Evolutionary conservation across 306 rosid genomes (phyloP), one percentile per base, ranked within the genome.

Genomic region (Neltuma alba): DNA sequence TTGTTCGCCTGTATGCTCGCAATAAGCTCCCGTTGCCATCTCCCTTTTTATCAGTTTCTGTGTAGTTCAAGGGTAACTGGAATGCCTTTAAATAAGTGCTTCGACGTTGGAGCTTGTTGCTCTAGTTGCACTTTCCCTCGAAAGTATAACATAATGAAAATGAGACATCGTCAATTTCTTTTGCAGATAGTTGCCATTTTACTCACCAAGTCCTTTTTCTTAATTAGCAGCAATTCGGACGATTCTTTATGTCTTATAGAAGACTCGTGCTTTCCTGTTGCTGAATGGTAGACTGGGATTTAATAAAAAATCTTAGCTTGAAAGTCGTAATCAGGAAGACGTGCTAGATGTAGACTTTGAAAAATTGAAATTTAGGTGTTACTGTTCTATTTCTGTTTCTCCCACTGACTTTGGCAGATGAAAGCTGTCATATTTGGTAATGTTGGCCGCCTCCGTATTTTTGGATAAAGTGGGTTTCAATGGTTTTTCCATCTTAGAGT

Each of bases 11-110:
- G 9, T 2, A 42, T 58, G 72, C 13, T 14, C 9, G 45, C 70
- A 18, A 54, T 60, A 28, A 36, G 52, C 38, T 12, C 37, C 37
- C n/a, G 20, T 28, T 60, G n/a, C 28, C 37, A 15, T 68, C 45
- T 23, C 21, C 28, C n/a, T n/a, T n/a, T 27, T 15, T 48, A 20
- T 78, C 44, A 62, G 60, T 81, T 7, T 64, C 72, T 65, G 31
- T 38, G 31, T 38, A 4, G 50, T 38, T 20, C 34, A 38, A 38
- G 72, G 50, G 50, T 20, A 37, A 21, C 6, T 38, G 18, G 16
- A 70, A 58, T 77, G 61, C 45, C 38, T 66, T 30, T 12, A 38
- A 38, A 36, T 37, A n/a, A 41, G 18, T 40, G 52, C 63, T 64
- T 74, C 54, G 44, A 27, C 16, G 2, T 16, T 31, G 70, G 31